Conservation (phyloP, 208 protist species). For the Crithidia mellificae region DNA sequence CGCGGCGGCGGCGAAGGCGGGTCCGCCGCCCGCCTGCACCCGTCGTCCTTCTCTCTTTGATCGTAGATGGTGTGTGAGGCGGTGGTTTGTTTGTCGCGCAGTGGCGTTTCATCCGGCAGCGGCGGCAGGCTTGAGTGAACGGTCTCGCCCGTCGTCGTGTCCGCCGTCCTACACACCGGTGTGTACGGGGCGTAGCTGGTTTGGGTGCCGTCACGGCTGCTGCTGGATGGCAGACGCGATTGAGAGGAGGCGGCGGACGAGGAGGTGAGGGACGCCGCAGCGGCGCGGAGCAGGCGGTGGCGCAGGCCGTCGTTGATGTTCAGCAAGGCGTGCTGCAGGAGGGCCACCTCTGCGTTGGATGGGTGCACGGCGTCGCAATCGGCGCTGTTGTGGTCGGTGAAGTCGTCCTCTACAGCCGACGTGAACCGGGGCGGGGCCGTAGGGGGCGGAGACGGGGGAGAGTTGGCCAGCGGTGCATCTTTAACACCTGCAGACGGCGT, state of each 20-base stretch:
- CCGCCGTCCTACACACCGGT: neutral
- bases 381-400: too few relatives aligned
- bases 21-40: neutral
- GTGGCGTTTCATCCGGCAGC: conserved; percentile 24
- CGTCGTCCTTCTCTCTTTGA: neutral
- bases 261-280: conserved; percentile 21
- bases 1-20: neutral
- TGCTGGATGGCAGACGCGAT: conserved; percentile 7
- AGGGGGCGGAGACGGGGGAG: neutral
- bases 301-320: conserved; percentile 32
- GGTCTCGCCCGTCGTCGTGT: neutral
- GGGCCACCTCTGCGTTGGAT: conserved; percentile 39
- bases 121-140: conserved; percentile 16
- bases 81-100: conserved; percentile 1
- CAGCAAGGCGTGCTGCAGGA: conserved; percentile 34
- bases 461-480: neutral
- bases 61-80: too few relatives aligned
- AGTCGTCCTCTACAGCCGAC: too few relatives aligned
- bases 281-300: conserved; percentile 31
- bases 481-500: neutral
- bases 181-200: neutral
- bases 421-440: too few relatives aligned
- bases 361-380: conserved; percentile 35
- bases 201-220: conserved; percentile 2
- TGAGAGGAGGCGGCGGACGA: conserved; percentile 9